Evolutionary conservation across 176 grass and related monocot genomes (phyloP), one percentile per base, ranked within the genome.

Genomic region (Oryza longistaminata): DNA sequence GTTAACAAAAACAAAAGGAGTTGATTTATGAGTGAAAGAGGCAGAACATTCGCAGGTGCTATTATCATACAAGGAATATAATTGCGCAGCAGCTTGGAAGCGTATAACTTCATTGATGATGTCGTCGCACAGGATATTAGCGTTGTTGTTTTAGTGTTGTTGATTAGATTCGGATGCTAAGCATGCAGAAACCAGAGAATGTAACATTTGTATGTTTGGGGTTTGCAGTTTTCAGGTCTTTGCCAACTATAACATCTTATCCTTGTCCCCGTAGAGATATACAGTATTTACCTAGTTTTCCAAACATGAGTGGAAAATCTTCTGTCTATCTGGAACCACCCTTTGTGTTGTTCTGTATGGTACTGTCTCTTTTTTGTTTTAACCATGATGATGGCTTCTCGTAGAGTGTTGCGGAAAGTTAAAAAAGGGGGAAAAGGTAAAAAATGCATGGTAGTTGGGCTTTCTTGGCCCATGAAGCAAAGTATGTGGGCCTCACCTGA

Each of bases 101-200:
- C 31, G 16, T 24, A 24, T 7, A 5, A 10, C 42, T 43, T 43
- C 14, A 9, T 21, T 88, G 61, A 46, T 85, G 42, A 39, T 86
- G 29, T 74, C 73, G 58, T 86, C 66, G 64, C 3, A 13, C 19
- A 46, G 25, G 9, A 62, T 9, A 67, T 40, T 9, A 61, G n/a
- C 22, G 9, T 74, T 79, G 16, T 76, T 89, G 58, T 74, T 58
- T 75, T 61, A 27, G 24, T 86, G 29, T 21, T 83, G 42, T 84
- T 75, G 12, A 37, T 68, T 76, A 21, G 74, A 50, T 79, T 79
- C 68, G 44, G 21, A 37, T 70, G 64, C 39, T 64, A 61, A 76
- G 33, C 27, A 34, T 24, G 62, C 37, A 33, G 19, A 58, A 31
- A 74, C 60, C 37, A 44, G 19, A 43, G 45, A 74, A 74, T 75